Base-by-base conservation (phyloP, 2,329 filamentous ascomycete species). In the Xylariomycetidae sp. region DNA sequence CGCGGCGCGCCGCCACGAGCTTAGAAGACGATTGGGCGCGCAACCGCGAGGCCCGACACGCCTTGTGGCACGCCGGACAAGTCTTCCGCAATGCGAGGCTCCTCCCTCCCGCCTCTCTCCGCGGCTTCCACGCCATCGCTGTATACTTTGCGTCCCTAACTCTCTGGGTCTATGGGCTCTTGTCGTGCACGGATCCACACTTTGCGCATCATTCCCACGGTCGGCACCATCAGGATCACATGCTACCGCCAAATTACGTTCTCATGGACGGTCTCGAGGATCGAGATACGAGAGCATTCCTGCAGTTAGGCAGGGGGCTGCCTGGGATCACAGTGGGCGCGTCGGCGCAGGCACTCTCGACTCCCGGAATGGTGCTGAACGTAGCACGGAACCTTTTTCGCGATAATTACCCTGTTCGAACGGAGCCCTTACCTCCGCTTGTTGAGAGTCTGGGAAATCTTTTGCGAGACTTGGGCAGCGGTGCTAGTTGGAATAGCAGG, bases 361-460 rank as follows among this genome's bases (percentile, higher is more conserved):
- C 51, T 30, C 38, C 50, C 3, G 40, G 40, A n/a, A 34, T 34
- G 34, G 37, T 50, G 7, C 36, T 54, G 7, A 38, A 39, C 12
- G 44, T 48, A n/a, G 38, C 46, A 14, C 30, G 49, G 6, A 38
- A 27, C 29, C 27, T 54, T 4, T 47, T 53, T 16, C 33, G 50
- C 12, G 46, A 49, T 8, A 53, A 53, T 27, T 54, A 46, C 25
- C 50, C 51, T 7, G 42, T 51, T 13, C 34, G 42, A 5, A 46
- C 35, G 11, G 49, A 54, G 41, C 51, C 51, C 8, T 37, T 54
- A 31, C 51, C 51, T n/a, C 51, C 51, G n/a, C 40, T 54, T n/a
- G 51, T 54, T 6, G 49, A 52, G 31, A 53, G 49, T 22, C 29
- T 54, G 27, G 39, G 37, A 17, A 53, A 45, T 13, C 31, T 53